These are phyloP conservation scores for Paramecium biaurelia DNA, from an alignment of 73 alveolate species.

Conservation along the genomic window DNA sequence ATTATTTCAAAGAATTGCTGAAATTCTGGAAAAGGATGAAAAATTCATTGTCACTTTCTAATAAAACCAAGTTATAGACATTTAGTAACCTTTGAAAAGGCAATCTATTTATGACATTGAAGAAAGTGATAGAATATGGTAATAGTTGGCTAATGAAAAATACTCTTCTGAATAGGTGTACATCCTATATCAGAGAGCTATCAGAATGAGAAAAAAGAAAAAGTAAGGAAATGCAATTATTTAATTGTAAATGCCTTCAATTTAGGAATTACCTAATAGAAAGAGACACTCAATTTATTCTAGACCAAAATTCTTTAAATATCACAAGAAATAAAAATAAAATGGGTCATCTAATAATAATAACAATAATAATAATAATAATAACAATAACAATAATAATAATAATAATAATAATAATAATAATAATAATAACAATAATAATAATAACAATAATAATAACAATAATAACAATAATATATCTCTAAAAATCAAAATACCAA, in stretches of 20 bases:
- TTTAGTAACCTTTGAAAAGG: neutral
- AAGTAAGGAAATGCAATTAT: neutral
- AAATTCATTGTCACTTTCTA: neutral
- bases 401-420: too few relatives aligned
- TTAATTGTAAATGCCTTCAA: neutral
- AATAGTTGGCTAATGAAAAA: slow-evolving; percentile 15
- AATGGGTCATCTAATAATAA: neutral
- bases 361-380: too few relatives aligned
- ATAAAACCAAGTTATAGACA: neutral
- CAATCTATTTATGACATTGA: neutral
- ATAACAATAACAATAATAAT: too few relatives aligned
- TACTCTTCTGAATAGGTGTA: neutral
- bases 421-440: too few relatives aligned
- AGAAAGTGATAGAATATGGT: slow-evolving; percentile 1
- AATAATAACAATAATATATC: neutral
- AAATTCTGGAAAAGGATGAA: neutral
- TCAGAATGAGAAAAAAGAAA: slow-evolving; percentile 48
- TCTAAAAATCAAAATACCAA: slow-evolving; percentile 26
- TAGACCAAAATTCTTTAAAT: neutral
- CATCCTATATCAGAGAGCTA: slow-evolving; percentile 25
- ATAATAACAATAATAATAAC: too few relatives aligned
- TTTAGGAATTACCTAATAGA: slow-evolving; percentile 14
- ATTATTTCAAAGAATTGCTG: neutral
- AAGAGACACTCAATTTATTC: slow-evolving; percentile 18
- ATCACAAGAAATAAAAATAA: neutral